phyloP scores from a whole-genome alignment of 805 yeast species.

The Candida montana region DNA sequence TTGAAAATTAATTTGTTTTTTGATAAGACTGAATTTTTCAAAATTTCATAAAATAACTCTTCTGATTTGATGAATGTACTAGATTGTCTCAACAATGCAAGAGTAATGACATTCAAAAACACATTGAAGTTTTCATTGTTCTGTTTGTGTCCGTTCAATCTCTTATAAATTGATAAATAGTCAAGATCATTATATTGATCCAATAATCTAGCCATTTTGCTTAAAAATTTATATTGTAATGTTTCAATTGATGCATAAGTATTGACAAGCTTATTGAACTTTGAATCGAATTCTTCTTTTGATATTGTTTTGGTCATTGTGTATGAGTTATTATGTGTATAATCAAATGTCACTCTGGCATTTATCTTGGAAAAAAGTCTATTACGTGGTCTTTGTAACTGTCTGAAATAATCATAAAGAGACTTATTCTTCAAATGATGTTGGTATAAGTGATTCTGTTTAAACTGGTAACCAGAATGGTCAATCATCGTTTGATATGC shows the following conservation, averaged over 20 bases:
- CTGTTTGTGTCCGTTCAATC: background rate
- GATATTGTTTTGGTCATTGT: background rate
- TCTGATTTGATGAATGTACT: slow-evolving; percentile 3
- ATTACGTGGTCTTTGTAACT: slow-evolving; percentile 1
- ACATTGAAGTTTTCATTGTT: slow-evolving; percentile 6
- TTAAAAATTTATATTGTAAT: slow-evolving; percentile 6
- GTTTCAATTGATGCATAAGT: background rate
- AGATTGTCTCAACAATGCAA: slow-evolving; percentile 5
- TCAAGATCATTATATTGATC: background rate
- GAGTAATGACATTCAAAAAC: slow-evolving; percentile 6
- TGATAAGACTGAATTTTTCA: slow-evolving; percentile 4
- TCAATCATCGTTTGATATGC: background rate
- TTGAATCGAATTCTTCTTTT: background rate
- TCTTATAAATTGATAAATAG: slow-evolving; percentile 1
- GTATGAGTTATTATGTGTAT: background rate
- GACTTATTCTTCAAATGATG: slow-evolving; percentile 1
- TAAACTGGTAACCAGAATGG: background rate
- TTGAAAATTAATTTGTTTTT: slow-evolving; percentile 6
- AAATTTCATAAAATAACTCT: slow-evolving; percentile 3
- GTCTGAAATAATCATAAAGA: slow-evolving; percentile 5
- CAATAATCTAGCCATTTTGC: slow-evolving; percentile 2
- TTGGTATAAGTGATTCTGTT: background rate
- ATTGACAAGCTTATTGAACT: slow-evolving; percentile 1
- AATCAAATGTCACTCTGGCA: slow-evolving; percentile 1
- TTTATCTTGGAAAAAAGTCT: slow-evolving; percentile 1